Conservation (phyloP, 352 stramenopile genomes). For the Phytophthora constricta region DNA sequence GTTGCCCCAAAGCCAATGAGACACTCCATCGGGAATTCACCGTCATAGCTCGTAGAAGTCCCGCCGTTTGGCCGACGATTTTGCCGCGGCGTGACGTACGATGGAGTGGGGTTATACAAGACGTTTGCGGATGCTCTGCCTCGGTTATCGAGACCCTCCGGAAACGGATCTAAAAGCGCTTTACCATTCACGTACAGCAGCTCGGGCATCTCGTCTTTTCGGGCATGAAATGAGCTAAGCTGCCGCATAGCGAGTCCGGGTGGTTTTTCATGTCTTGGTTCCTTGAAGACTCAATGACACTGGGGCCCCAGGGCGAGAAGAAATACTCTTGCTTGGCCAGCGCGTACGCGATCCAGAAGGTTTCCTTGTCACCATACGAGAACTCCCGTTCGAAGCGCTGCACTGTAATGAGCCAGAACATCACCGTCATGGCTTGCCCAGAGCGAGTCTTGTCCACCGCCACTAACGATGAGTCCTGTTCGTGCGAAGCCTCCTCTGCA, state of each 20-base stretch:
- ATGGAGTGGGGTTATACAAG: slow-evolving; percentile 50
- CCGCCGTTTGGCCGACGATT: slow-evolving; percentile 24
- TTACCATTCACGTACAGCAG: slow-evolving; percentile 65
- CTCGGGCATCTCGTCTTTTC: slow-evolving; percentile 39
- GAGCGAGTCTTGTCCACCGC: slow-evolving; percentile 47
- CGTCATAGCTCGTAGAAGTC: slow-evolving; percentile 24
- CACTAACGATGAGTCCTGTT: slow-evolving; percentile 71
- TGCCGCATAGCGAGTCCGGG: slow-evolving; percentile 59
- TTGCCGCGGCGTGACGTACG: slow-evolving; percentile 52
- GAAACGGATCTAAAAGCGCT: slow-evolving; percentile 54
- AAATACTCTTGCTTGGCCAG: slow-evolving; percentile 52
- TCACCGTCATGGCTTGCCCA: slow-evolving; percentile 44
- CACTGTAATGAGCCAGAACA: slow-evolving; percentile 63
- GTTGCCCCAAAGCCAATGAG: slow-evolving; percentile 49
- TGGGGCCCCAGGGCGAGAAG: slow-evolving; percentile 65
- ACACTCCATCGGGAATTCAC: slow-evolving; percentile 44
- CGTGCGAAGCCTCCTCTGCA: slow-evolving; percentile 49
- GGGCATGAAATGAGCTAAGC: slow-evolving; percentile 61
- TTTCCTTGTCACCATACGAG: slow-evolving; percentile 69
- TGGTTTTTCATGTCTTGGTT: slow-evolving; percentile 61
- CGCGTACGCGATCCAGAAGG: slow-evolving; percentile 71
- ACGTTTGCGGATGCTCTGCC: slow-evolving; percentile 35
- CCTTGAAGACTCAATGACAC: slow-evolving; percentile 46
- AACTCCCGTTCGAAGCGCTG: slow-evolving; percentile 53
- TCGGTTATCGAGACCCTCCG: slow-evolving; percentile 32